Evolutionary conservation across 371 early-diverging fungal species (phyloP).

Genomic region (Thermomucor indicae-seudaticae): DNA sequence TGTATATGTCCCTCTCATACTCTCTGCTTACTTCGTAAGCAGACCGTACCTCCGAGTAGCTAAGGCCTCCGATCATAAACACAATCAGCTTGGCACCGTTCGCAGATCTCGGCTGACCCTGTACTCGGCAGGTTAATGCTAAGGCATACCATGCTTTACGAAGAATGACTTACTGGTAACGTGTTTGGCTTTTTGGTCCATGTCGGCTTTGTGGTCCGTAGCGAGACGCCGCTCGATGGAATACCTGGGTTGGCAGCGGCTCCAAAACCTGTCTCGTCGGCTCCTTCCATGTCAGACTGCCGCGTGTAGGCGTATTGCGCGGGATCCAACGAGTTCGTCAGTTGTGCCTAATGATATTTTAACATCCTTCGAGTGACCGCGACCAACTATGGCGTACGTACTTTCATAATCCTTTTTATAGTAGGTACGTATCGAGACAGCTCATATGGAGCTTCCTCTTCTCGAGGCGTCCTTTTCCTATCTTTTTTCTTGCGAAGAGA

Average conservation of each 20-base stretch:
- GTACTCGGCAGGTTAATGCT: background rate
- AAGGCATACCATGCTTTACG: background rate
- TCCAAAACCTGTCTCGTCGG: constrained; percentile 17
- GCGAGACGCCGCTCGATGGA: constrained; percentile 43
- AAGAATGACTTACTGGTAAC: background rate
- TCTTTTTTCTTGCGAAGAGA: constrained; percentile 21
- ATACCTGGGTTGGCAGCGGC: constrained; percentile 21
- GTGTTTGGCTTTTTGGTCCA: constrained; percentile 32
- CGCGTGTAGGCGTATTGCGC: constrained; percentile 54
- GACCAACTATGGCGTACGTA: constrained; percentile 6
- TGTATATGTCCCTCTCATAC: constrained; percentile 71
- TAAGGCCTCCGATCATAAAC: constrained; percentile 90
- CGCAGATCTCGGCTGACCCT: constrained; percentile 18
- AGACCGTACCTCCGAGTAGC: constrained; percentile 88
- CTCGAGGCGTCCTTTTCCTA: constrained; percentile 16
- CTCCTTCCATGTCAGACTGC: constrained; percentile 43
- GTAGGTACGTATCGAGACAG: constrained; percentile 66
- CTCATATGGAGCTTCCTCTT: constrained; percentile 60
- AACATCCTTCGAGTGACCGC: background rate
- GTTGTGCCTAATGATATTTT: constrained; percentile 37
- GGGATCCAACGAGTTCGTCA: constrained; percentile 49
- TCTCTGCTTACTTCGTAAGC: constrained; percentile 76
- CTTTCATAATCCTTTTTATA: constrained; percentile 51
- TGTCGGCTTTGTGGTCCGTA: constrained; percentile 43
- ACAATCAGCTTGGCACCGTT: constrained; percentile 48